Evolutionary conservation across 352 stramenopile species (phyloP), one percentile per base, ranked within the genome.

Genomic region (Phytopythium mirpurense): DNA sequence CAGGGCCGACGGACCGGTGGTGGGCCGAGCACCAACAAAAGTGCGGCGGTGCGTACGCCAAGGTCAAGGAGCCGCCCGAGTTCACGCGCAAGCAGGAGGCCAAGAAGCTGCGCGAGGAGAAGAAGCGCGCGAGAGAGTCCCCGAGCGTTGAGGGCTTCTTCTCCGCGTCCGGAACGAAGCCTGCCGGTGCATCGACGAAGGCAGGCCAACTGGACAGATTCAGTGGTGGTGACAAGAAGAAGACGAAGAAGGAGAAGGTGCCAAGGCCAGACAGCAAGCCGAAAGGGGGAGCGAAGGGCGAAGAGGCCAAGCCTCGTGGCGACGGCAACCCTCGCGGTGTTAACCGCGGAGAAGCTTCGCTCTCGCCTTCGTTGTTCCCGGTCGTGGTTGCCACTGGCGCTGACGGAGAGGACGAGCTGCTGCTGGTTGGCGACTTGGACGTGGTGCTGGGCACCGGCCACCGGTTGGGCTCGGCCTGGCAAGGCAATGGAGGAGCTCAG

Each of bases 11-110:
- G 31, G 83, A 93, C 63, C 62, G 56, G 6, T 93, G 83, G 83
- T 93, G 81, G 81, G 41, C 63, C 15, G 71, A 88, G 15, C 83
- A 93, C 37, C 40, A 88, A 62, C 72, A 63, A 37, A 71, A 62
- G 29, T 93, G 80, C 56, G 80, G 83, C 11, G 83, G 83, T 0
- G 76, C 48, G 32, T 93, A 88, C 56, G 74, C 56, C 0, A 93
- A 93, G 59, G 78, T 85, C 27, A 86, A 88, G 55, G 73, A 87
- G 32, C 82, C 82, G 14, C 62, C 68, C 0, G 77, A 72, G 4
- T 88, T 78, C 42, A 77, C 70, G 11, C 59, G 60, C 1, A 73
- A 85, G 47, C 65, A 81, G 54, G 75, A 70, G 27, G 81, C 81
- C 49, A 83, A 91, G 46, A 82, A 76, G 42, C 47, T 71, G 38